Base-by-base conservation (phyloP, 2,329 filamentous ascomycete genomes). In the Dryadomyces quercivorus region DNA sequence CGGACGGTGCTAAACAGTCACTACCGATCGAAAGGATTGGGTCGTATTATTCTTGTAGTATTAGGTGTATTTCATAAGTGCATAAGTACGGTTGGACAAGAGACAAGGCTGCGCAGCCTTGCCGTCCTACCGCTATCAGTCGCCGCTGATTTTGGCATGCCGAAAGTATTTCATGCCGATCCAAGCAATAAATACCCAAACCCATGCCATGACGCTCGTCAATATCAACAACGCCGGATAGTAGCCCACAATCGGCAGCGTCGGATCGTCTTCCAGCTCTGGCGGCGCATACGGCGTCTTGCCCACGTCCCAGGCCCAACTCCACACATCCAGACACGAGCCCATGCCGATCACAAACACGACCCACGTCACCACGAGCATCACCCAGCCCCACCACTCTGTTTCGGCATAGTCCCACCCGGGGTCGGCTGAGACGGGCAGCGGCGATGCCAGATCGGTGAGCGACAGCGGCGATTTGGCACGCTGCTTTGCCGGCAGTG, bases 161-260 rank as follows among this genome's bases (percentile, higher is more conserved):
- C 91, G 83, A 66, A 98, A 98, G 69, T 97, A 97, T 68, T 98
- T 98, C 92, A 98, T 97, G 22, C 93, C 93, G 50, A 97, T 85
- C 93, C 93, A 98, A 12, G 94, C 93, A 56, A 94, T 84, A 13
- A 95, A 82, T 18, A 97, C 93, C 93, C 93, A 98, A 6, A 97
- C 89, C 93, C 93, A 98, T 18, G 91, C 90, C 88, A 98, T 96
- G 31, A 98, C 88, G 50, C 84, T 85, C 3, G 92, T 96, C 61
- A 97, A 73, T 56, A 97, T 93, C 60, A 97, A 87, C 63, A 98
- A 72, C 12, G 91, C 89, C 22, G 93, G 93, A 70, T 98, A 98
- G 69, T 98, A 98, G 10, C 94, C 93, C 12, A 94, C 88, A 63
- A 98, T 95, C 2, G 93, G 93, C 62, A 98, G 70, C 2, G 92